These are phyloP conservation scores for Grifola frondosa DNA, from an alignment of 1,284 basidiomycete genomes.

Conservation along the genomic window DNA sequence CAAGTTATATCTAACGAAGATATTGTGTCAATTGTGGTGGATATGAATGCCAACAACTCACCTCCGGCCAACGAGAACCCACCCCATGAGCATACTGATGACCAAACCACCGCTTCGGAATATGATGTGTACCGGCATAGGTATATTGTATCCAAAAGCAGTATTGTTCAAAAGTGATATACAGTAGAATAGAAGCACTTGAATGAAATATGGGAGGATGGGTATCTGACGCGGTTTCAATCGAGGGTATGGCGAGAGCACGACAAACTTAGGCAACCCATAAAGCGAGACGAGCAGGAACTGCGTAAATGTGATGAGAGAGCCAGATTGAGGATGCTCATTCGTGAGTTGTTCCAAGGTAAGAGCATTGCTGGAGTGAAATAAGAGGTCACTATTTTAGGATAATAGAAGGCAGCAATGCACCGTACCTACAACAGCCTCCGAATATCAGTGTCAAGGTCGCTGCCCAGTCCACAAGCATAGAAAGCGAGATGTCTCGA, in stretches of 20 bases:
- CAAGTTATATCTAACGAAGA: constrained; percentile 57
- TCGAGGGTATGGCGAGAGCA: constrained; percentile 36
- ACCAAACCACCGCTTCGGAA: constrained; percentile 90
- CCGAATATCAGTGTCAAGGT: constrained; percentile 53
- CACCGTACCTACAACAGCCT: constrained; percentile 58
- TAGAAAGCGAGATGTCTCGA: constrained; percentile 22
- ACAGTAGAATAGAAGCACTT: constrained; percentile 81
- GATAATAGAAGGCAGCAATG: constrained; percentile 4
- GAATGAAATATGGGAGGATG: constrained; percentile 71
- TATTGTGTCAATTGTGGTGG: neutral
- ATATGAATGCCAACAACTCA: constrained; percentile 30
- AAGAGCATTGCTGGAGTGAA: constrained; percentile 59
- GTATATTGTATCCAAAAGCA: constrained; percentile 84
- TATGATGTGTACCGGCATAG: constrained; percentile 93
- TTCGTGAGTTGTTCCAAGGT: constrained; percentile 68
- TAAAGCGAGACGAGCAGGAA: constrained; percentile 75
- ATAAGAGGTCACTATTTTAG: constrained; percentile 23
- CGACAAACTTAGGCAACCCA: constrained; percentile 61
- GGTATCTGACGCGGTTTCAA: constrained; percentile 71
- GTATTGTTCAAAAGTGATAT: constrained; percentile 89
- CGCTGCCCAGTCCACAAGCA: constrained; percentile 41
- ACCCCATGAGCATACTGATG: constrained; percentile 78
- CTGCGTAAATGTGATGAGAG: constrained; percentile 84
- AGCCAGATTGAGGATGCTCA: constrained; percentile 63
- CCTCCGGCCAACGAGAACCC: constrained; percentile 58